phyloP scores from a whole-genome alignment of 1,284 basidiomycete species.

The Boletus hoseneyae region DNA sequence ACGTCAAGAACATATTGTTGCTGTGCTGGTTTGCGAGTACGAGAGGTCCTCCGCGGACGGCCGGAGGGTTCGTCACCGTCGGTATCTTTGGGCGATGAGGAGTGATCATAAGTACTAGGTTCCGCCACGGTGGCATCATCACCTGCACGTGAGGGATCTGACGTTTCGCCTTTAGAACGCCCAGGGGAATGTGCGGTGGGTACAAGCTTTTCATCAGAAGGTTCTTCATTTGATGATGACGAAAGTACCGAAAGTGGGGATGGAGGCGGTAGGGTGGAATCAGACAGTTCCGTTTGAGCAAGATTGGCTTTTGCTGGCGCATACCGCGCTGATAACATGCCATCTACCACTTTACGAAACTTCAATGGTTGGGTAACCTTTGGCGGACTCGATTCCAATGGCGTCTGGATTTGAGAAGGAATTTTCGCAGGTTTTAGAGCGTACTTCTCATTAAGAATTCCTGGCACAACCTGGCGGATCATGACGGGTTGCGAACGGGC shows the following conservation, averaged over 20 bases:
- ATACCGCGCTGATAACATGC: conserved; percentile 33
- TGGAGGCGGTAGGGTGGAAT: conserved; percentile 6
- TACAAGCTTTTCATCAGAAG: conserved; percentile 2
- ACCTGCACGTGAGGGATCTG: conserved; percentile 3
- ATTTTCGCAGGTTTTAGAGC: conserved; percentile 21
- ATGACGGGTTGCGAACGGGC: conserved; percentile 26
- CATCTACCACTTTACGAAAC: conserved; percentile 37
- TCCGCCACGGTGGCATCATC: not conserved
- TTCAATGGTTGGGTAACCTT: conserved; percentile 28
- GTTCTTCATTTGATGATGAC: conserved; percentile 24
- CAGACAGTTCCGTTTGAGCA: conserved; percentile 3
- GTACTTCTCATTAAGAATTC: conserved; percentile 34
- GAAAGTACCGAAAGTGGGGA: conserved; percentile 31
- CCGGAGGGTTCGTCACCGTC: conserved; percentile 10
- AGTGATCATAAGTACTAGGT: not conserved
- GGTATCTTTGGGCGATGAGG: conserved; percentile 6
- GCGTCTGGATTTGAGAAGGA: conserved; percentile 11
- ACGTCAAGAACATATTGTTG: conserved; percentile 39
- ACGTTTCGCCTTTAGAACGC: not conserved
- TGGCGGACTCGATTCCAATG: conserved; percentile 15
- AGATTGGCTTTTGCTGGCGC: conserved; percentile 17
- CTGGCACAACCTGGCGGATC: conserved; percentile 38
- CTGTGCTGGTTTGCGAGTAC: conserved; percentile 44
- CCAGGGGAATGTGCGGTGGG: not conserved
- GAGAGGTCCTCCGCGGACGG: conserved; percentile 47